Conservation (phyloP, 2,329 filamentous ascomycete species). For the Pseudogymnoascus pannorum region DNA sequence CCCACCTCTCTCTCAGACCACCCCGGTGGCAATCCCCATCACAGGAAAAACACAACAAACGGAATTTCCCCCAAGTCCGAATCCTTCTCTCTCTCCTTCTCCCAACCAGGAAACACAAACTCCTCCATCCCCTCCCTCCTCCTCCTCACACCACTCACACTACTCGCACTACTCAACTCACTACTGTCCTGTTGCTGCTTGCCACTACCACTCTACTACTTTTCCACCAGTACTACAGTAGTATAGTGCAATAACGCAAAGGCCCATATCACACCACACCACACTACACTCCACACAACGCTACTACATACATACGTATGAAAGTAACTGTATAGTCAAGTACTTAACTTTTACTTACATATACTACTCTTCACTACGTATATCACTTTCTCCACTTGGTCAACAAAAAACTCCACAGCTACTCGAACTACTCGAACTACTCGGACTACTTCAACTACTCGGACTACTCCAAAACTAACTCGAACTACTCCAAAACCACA, state of each 20-base stretch:
- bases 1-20: not conserved
- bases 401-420: not conserved
- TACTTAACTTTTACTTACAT: not conserved
- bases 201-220: too few species aligned
- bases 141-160: too few species aligned
- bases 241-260: too few species aligned
- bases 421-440: not conserved
- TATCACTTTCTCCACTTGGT: constrained; percentile 4
- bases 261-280: not conserved
- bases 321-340: too few species aligned
- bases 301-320: too few species aligned
- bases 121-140: not conserved
- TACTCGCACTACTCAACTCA: too few species aligned
- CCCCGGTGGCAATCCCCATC: not conserved
- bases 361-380: not conserved
- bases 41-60: not conserved
- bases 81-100: not conserved
- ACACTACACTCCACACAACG: too few species aligned
- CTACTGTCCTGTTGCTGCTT: too few species aligned
- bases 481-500: too few species aligned
- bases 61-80: not conserved
- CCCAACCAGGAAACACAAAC: not conserved
- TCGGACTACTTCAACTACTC: not conserved
- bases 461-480: too few species aligned
- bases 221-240: not conserved